phyloP scores from a whole-genome alignment of 2,329 filamentous ascomycete genomes.

The Furcasterigmium sp. region DNA sequence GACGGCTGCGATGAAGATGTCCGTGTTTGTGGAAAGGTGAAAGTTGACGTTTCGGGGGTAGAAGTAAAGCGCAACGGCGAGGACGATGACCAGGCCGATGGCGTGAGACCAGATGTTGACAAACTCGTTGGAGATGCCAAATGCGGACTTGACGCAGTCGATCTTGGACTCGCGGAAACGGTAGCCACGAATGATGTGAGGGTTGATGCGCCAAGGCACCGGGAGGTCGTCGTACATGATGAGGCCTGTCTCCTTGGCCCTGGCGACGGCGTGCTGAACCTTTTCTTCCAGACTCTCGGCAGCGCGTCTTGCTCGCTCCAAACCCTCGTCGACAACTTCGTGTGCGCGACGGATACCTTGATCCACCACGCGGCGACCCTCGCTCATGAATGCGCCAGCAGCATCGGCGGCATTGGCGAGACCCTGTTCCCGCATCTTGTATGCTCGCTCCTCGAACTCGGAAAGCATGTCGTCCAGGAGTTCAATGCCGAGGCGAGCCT shows the following conservation, averaged over 20 bases:
- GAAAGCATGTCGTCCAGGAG: conserved; percentile 80
- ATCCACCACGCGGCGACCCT: conserved; percentile 75
- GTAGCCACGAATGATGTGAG: conserved; percentile 86
- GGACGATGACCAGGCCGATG: conserved; percentile 80
- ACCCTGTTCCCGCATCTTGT: conserved; percentile 73
- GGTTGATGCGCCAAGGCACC: conserved; percentile 88
- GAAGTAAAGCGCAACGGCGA: conserved; percentile 90
- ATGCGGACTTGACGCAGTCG: conserved; percentile 80
- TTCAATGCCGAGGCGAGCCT: conserved; percentile 81
- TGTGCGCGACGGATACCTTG: conserved; percentile 69
- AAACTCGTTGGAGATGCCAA: conserved; percentile 83
- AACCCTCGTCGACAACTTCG: conserved; percentile 73
- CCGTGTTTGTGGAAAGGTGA: conserved; percentile 75
- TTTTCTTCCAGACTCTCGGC: conserved; percentile 79
- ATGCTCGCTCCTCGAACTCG: conserved; percentile 78
- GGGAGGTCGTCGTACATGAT: conserved; percentile 89
- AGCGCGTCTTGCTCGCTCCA: conserved; percentile 77
- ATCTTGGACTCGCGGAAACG: conserved; percentile 90
- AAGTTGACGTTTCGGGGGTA: conserved; percentile 89
- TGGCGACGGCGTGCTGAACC: conserved; percentile 70
- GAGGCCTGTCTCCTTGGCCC: conserved; percentile 74
- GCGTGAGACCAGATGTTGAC: conserved; percentile 98
- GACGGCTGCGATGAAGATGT: conserved; percentile 84
- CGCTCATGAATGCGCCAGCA: conserved; percentile 68
- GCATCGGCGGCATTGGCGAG: conserved; percentile 62